phyloP scores from a whole-genome alignment of 164 flowering plant genomes.

The Amborella trichopoda region DNA sequence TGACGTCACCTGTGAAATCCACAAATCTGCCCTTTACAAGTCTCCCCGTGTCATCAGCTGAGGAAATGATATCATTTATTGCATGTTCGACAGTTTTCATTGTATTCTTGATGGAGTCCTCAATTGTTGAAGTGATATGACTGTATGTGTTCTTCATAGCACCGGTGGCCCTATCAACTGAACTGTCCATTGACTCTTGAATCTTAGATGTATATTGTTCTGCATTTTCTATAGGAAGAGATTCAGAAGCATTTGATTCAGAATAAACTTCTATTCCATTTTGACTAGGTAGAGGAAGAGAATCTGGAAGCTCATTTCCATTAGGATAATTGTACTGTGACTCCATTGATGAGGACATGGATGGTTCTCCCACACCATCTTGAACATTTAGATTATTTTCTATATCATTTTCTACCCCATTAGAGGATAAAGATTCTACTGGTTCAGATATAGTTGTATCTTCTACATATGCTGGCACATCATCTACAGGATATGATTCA shows the following conservation, averaged over 20 bases:
- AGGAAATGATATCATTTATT: constrained; percentile 19
- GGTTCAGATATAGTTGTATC: constrained; percentile 10
- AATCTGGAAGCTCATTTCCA: constrained; percentile 12
- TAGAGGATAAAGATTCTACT: constrained; percentile 1
- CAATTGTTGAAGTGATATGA: constrained; percentile 30
- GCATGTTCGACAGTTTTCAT: constrained; percentile 35
- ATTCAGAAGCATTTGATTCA: constrained; percentile 16
- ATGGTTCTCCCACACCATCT: constrained; percentile 1
- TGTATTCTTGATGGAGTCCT: constrained; percentile 21
- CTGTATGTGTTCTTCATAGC: constrained; percentile 30
- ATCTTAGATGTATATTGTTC: constrained; percentile 23
- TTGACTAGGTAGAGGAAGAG: constrained; percentile 15
- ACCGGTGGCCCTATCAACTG: constrained; percentile 31
- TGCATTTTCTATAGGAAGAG: constrained; percentile 20
- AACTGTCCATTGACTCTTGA: constrained; percentile 30
- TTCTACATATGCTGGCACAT: constrained; percentile 25
- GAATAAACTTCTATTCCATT: constrained; percentile 8
- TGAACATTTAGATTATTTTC: constrained; percentile 1
- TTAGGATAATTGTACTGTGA: constrained; percentile 1
- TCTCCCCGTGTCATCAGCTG: constrained; percentile 36
- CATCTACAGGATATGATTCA: constrained; percentile 8
- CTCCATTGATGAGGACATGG: constrained; percentile 1
- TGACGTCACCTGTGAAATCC: constrained; percentile 34
- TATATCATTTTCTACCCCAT: background rate
- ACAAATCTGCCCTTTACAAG: constrained; percentile 28